These are phyloP conservation scores for Aspergillus melleus DNA, from an alignment of 2,329 filamentous ascomycete genomes.

Conservation along the genomic window DNA sequence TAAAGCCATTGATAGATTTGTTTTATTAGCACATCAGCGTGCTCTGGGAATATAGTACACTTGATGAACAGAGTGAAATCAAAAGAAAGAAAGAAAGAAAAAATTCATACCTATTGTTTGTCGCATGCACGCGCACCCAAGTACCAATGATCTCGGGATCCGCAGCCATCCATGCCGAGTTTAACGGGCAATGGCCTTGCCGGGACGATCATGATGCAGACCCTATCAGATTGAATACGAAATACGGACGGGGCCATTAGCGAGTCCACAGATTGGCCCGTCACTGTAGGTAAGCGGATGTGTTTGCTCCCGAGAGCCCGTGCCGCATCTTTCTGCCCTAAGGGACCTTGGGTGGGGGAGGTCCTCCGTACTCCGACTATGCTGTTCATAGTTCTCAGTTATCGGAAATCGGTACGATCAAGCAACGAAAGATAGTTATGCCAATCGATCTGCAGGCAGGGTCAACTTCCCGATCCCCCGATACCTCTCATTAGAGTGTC, in stretches of 20 bases:
- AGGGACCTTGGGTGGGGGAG: no score
- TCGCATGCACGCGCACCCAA: background rate
- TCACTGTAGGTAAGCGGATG: background rate
- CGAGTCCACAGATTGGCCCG: background rate
- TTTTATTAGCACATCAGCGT: no score
- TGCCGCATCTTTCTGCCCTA: no score
- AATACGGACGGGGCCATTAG: background rate
- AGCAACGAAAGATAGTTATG: background rate
- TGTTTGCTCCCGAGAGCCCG: background rate
- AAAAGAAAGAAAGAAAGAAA: no score
- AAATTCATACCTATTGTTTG: no score
- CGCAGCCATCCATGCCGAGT: background rate
- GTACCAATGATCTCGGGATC: background rate
- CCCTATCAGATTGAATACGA: background rate
- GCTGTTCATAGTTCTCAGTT: background rate
- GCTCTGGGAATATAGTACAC: no score
- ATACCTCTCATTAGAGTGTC: background rate
- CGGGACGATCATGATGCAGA: background rate
- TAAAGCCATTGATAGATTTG: no score
- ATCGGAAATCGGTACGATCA: background rate
- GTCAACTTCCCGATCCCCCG: background rate
- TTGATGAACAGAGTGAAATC: no score
- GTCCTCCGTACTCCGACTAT: no score
- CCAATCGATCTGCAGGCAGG: background rate
- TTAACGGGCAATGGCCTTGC: background rate